Percentiles rank a stretch among this genome's conserved stretches.
Conservation (phyloP, 352 stramenopile species). For the Phytophthora sp. region DNA sequence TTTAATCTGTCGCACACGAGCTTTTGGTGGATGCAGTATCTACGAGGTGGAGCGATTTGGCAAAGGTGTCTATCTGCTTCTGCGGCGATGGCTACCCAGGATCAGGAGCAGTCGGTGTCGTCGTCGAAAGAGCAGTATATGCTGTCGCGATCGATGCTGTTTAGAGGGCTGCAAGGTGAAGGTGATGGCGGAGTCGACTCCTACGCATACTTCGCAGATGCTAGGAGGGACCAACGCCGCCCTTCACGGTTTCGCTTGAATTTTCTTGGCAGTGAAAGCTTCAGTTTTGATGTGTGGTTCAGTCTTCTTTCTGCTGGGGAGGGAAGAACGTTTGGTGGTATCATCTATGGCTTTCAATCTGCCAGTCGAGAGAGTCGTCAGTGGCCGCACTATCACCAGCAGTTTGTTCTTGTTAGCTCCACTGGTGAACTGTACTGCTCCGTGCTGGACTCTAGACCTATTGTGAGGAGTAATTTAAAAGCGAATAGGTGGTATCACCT, state of each 20-base stretch:
- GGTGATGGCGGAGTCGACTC: constrained; percentile 2
- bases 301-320: constrained; percentile 4
- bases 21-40: constrained; percentile 15
- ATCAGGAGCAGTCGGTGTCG: not conserved
- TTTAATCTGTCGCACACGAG: constrained; percentile 34
- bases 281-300: constrained; percentile 19
- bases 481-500: constrained; percentile 43
- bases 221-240: not conserved
- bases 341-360: constrained; percentile 8
- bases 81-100: not conserved
- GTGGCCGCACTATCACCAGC: constrained; percentile 32
- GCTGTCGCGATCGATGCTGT: constrained; percentile 17
- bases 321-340: not conserved
- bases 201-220: constrained; percentile 5
- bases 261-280: constrained; percentile 2
- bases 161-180: constrained; percentile 4
- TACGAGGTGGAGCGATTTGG: constrained; percentile 1
- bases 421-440: constrained; percentile 35
- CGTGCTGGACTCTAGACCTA: constrained; percentile 20
- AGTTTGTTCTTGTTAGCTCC: constrained; percentile 31
- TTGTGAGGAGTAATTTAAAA: constrained; percentile 20
- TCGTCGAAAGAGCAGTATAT: constrained; percentile 19
- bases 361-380: not conserved
- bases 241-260: constrained; percentile 1
- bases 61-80: not conserved